Evolutionary conservation across 2,329 filamentous ascomycete species (phyloP), one percentile per base, ranked within the genome.

Genomic region (Grosmannia huntii): DNA sequence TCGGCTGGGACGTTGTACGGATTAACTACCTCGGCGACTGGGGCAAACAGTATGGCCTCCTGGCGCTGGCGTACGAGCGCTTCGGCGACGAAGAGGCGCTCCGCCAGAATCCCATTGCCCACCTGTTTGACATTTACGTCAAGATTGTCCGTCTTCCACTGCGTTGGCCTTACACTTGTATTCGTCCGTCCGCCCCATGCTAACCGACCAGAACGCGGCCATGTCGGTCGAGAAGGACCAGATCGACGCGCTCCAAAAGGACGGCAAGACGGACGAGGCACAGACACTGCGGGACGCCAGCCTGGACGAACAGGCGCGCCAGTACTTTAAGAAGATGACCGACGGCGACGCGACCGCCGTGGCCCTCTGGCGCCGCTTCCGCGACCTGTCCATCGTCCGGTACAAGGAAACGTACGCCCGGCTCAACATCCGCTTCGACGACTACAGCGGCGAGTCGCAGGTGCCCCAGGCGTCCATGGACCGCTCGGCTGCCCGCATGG

Each of bases 11-110:
- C 41, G 85, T 89, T 0, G 71, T 77, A 56, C 78, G 85, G 58
- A 84, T 90, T 76, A 90, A 90, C 74, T 89, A 89, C 70, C 78
- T 89, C 5, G 86, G 86, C 57, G 86, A 90, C 70, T 91, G 88
- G 87, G 87, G 87, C 49, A 89, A 89, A 75, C 86, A 89, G 71
- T 89, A 83, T 63, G 80, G 80, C 64, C 78, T 91, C 23, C 73
- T 91, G 62, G 87, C 87, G 5, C 76, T 91, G 58, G 87, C 85
- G 0, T 94, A 86, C 68, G 79, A 88, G 67, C 82, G 81, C 65
- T 91, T 86, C 68, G 89, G 89, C 33, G 82, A 80, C 60, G 87
- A 92, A 70, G 83, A 86, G 64, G 81, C 83, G 60, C 77, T 94
- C 14, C 70, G 80, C 62, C 76, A 78, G 53, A 87, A 92, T 66